phyloP scores from a whole-genome alignment of 2,329 filamentous ascomycete species.

The Arthrobotrys conoides region DNA sequence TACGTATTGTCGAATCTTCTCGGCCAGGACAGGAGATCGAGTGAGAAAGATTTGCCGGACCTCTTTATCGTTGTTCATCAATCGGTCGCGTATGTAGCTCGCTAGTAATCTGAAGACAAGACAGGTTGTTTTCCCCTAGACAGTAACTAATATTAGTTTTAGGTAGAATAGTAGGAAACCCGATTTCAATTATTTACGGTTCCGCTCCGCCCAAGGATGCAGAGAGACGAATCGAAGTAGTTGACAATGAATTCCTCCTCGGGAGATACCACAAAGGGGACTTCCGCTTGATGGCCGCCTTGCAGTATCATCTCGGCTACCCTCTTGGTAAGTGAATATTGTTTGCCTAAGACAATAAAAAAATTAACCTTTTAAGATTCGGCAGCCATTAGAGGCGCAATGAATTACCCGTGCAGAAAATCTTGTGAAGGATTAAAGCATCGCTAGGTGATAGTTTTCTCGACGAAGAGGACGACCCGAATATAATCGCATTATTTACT shows the following conservation, averaged over 20 bases:
- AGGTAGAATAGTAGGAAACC: too few relatives aligned
- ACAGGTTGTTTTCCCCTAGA: conserved; percentile 39
- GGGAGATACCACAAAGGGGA: conserved; percentile 25
- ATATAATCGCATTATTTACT: not conserved
- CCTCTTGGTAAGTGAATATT: conserved; percentile 22
- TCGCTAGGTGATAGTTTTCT: not conserved
- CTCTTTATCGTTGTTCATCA: conserved; percentile 8
- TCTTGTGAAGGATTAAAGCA: conserved; percentile 27
- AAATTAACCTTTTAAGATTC: not conserved
- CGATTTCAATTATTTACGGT: conserved; percentile 29
- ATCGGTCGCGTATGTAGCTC: conserved; percentile 23
- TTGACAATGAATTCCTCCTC: conserved; percentile 33
- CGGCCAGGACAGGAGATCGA: conserved; percentile 32
- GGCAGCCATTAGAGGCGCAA: not conserved
- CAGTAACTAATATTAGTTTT: not conserved
- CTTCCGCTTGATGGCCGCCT: conserved; percentile 25
- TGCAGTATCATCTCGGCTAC: conserved; percentile 36
- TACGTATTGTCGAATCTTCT: conserved; percentile 43
- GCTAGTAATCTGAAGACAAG: conserved; percentile 30
- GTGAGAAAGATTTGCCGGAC: conserved; percentile 47
- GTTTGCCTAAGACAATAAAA: conserved; percentile 17
- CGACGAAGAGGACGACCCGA: not conserved
- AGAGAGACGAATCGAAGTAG: conserved; percentile 37
- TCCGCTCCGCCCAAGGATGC: conserved; percentile 39
- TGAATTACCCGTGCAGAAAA: conserved; percentile 25